Base-by-base conservation (phyloP, 768 basidiomycete genomes). In the Imleria badia region DNA sequence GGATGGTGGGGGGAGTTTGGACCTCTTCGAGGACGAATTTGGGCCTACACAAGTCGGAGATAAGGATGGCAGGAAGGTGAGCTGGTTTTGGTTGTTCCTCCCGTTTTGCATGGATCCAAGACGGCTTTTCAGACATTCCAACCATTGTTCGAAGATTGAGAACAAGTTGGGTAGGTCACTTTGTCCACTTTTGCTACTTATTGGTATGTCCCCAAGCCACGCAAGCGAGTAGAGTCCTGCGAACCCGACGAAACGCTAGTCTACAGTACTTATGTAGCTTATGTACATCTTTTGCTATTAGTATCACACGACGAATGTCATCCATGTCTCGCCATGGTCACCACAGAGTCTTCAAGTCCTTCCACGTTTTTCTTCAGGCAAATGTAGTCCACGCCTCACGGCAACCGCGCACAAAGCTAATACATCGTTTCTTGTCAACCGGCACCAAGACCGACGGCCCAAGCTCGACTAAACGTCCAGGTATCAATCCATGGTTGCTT, bases 71-170 rank as follows among this genome's bases (percentile, higher is more conserved):
- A 60, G 31, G 43, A 72, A 71, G 66, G 70, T 69, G 31, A 47
- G 60, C 42, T 22, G 22, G 34, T 35, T 40, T 30, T 23, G 14
- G n/a, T 36, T 23, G 19, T 38, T n/a, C 31, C 33, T 44, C 17
- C 1, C 26, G 9, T 42, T 42, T 39, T 45, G 13, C 31, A 29
- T 17, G 13, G 35, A 36, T 29, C 30, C 23, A 35, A 56, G 14
- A 50, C 14, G 34, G 3, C 6, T 45, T 38, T 47, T 30, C 45
- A 72, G 70, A 31, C 58, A 17, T 72, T 72, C 49, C 70, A 66
- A 17, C 72, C 70, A 45, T 58, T 72, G 26, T 72, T 72, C 48
- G 70, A 72, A 36, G 70, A 72, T 22, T 72, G 54, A 65, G 23
- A 39, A 40, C 12, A 36, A 19, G 11, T 17, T 23, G n/a, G 31